Conservation (phyloP, 2,329 filamentous ascomycete genomes). For the Pyrenophora graminea region DNA sequence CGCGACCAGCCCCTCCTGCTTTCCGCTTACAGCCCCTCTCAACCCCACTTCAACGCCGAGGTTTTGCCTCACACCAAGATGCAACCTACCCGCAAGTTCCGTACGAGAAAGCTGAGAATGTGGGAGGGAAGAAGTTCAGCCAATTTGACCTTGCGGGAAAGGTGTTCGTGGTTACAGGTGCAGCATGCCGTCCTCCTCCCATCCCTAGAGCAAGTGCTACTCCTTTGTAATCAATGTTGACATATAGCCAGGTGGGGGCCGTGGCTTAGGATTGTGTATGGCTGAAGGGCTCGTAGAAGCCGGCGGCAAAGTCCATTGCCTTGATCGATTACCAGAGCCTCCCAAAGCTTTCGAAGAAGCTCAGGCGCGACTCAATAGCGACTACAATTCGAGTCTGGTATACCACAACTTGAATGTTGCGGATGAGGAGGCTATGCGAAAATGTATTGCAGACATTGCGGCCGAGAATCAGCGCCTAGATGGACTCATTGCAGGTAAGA, state of each 20-base stretch:
- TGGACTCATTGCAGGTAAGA: conserved; percentile 66
- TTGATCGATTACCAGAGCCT: conserved; percentile 63
- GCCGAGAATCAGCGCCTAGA: conserved; percentile 71
- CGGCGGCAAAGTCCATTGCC: conserved; percentile 70
- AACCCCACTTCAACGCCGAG: conserved; percentile 10
- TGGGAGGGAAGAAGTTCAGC: conserved; percentile 23
- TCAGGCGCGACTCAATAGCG: conserved; percentile 61
- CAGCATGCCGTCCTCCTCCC: conserved; percentile 66
- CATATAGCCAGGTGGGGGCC: conserved; percentile 62
- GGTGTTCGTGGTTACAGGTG: conserved; percentile 60
- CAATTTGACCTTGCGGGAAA: conserved; percentile 39
- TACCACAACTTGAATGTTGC: conserved; percentile 82
- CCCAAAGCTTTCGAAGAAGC: conserved; percentile 65
- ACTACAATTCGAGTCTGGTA: conserved; percentile 66
- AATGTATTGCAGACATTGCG: conserved; percentile 69
- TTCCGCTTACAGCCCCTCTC: conserved; percentile 9
- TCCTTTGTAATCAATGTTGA: conserved; percentile 38
- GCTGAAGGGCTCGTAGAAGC: conserved; percentile 74
- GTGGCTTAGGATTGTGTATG: conserved; percentile 71
- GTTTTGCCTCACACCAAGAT: conserved; percentile 14
- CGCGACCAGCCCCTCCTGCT: conserved; percentile 4
- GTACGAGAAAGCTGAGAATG: conserved; percentile 24
- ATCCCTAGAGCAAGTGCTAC: conserved; percentile 25
- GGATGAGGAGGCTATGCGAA: conserved; percentile 67
- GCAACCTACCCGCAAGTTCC: conserved; percentile 19